phyloP scores from a whole-genome alignment of 352 stramenopile species.

The Globisporangium camurandrum region DNA sequence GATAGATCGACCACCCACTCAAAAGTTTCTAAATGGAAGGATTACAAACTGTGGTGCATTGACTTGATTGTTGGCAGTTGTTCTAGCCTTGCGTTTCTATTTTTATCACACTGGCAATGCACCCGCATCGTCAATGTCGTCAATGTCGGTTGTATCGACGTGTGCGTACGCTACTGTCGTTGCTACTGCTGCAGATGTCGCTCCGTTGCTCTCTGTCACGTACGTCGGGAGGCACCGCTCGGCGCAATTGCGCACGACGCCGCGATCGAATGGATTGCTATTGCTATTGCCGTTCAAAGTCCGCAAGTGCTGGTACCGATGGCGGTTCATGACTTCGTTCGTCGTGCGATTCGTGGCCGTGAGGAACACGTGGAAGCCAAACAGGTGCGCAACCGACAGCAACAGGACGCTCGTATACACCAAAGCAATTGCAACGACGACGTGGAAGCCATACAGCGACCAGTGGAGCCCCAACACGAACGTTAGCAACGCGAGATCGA shows the following conservation, averaged over 20 bases:
- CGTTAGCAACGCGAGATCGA: constrained; percentile 44
- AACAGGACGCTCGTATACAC: constrained; percentile 43
- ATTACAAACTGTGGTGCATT: too few species aligned
- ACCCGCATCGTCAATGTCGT: too few species aligned
- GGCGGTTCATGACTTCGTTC: constrained; percentile 66
- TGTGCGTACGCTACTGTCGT: not conserved
- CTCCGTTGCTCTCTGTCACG: not conserved
- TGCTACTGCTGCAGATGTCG: not conserved
- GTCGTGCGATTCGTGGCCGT: constrained; percentile 65
- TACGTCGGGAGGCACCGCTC: constrained; percentile 24
- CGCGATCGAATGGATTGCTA: constrained; percentile 29
- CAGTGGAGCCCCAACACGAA: constrained; percentile 58
- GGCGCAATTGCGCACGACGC: constrained; percentile 18
- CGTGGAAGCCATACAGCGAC: constrained; percentile 26
- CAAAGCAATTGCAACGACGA: constrained; percentile 24
- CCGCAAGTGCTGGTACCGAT: constrained; percentile 53
- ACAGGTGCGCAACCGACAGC: constrained; percentile 42
- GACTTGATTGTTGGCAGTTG: too few species aligned
- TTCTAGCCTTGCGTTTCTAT: too few species aligned
- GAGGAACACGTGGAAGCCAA: constrained; percentile 72
- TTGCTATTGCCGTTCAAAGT: constrained; percentile 13
- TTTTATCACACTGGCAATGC: constrained; percentile 2
- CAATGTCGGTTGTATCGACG: not conserved
- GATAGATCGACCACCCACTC: too few species aligned
- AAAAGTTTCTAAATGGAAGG: too few species aligned